Conservation (phyloP, 2,329 filamentous ascomycete genomes). For the Fusarium subtropicale region DNA sequence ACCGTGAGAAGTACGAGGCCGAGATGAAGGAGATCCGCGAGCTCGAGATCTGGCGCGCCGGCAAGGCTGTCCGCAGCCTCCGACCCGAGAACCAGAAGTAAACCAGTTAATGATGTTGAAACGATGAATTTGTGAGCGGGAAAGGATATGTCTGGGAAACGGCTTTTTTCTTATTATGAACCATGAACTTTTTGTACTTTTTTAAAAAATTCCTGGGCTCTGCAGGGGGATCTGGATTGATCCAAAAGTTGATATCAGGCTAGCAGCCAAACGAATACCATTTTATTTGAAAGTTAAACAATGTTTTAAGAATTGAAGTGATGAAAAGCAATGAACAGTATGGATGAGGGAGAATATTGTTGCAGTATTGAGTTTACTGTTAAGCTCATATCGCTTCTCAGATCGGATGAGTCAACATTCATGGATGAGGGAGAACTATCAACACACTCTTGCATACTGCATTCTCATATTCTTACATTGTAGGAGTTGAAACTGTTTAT, state of each 20-base stretch:
- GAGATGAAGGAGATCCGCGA: conserved; percentile 99
- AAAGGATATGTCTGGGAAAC: conserved; percentile 35
- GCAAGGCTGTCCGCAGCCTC: conserved; percentile 93
- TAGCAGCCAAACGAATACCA: conserved; percentile 42
- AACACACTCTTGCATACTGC: background rate
- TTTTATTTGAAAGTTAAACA: conserved; percentile 27
- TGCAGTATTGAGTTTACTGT: no score
- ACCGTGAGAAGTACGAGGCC: conserved; percentile 96
- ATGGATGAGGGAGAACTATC: background rate
- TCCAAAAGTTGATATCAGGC: conserved; percentile 48
- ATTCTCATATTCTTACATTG: background rate
- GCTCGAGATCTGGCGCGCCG: conserved; percentile 98
- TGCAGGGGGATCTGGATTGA: conserved; percentile 41
- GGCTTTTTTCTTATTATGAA: conserved; percentile 38
- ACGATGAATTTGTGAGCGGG: conserved; percentile 23
- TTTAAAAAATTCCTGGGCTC: conserved; percentile 40
- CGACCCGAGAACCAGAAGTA: conserved; percentile 90
- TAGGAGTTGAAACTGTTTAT: background rate
- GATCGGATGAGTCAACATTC: no score
- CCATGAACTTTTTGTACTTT: conserved; percentile 46
- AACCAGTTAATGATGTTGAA: conserved; percentile 44
- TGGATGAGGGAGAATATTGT: background rate
- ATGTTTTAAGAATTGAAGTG: background rate
- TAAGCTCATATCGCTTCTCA: no score
- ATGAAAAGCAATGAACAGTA: background rate